These are phyloP conservation scores for Coix lacrymajobi DNA, from an alignment of 176 grass and related monocot genomes.

Conservation along the genomic window DNA sequence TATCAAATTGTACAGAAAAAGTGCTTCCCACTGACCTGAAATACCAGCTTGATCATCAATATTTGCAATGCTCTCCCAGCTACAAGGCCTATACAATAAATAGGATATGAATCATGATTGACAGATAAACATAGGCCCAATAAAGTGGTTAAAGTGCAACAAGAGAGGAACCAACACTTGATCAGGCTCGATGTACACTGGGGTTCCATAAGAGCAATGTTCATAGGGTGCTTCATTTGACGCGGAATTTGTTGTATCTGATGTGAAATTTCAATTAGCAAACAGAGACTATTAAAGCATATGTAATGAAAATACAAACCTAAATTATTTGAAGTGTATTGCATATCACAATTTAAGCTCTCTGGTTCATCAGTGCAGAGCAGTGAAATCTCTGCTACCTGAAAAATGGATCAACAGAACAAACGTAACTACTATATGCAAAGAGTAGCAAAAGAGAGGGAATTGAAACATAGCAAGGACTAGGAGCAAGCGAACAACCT, in stretches of 20 bases:
- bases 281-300: slow-evolving; percentile 6
- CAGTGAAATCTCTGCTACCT: slow-evolving; percentile 38
- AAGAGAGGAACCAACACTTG: slow-evolving; percentile 19
- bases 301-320: slow-evolving; percentile 23
- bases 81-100: slow-evolving; percentile 37
- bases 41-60: slow-evolving; percentile 13
- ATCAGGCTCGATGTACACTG: slow-evolving; percentile 22
- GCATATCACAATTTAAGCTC: slow-evolving; percentile 22
- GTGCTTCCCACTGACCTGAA: slow-evolving; percentile 35
- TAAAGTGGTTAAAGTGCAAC: slow-evolving; percentile 2
- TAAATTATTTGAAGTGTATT: slow-evolving; percentile 24
- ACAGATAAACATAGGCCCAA: neutral
- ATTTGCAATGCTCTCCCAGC: slow-evolving; percentile 30
- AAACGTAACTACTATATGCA: neutral
- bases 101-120: slow-evolving; percentile 9
- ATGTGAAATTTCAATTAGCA: slow-evolving; percentile 12
- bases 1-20: neutral
- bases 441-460: neutral
- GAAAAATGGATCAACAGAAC: slow-evolving; percentile 13
- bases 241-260: slow-evolving; percentile 25
- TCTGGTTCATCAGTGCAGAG: slow-evolving; percentile 39
- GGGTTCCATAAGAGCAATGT: slow-evolving; percentile 24
- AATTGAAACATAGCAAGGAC: neutral
- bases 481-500: slow-evolving; percentile 20
- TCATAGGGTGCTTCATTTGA: slow-evolving; percentile 21